Evolutionary conservation across 2,329 filamentous ascomycete genomes (phyloP), one percentile per base, ranked within the genome.

Genomic region (Trichoderma pleuroti): DNA sequence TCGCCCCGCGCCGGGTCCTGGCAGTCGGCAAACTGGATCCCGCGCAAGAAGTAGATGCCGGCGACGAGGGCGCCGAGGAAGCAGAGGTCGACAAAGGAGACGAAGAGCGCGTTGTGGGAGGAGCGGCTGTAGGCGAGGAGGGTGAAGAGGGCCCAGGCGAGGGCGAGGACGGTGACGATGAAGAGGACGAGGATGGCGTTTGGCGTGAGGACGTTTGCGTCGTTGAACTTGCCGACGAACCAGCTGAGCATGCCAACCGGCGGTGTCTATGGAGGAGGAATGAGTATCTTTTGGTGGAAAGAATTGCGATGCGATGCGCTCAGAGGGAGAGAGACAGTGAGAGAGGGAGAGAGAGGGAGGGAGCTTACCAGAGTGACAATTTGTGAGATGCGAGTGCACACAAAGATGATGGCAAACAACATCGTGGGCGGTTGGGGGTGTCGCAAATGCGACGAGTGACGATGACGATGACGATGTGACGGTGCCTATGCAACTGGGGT

Each of bases 51-150:
- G 80, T 87, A 90, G 70, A 90, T 87, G 74, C 79, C 87, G 49
- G 86, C 89, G 76, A 91, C 90, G 76, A 91, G 84, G 71, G 88
- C 87, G 74, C 88, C 89, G 72, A 90, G 82, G 76, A 92, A 89
- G 76, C 80, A 81, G 14, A 90, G 80, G 79, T 91, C 89, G 78
- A 91, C 75, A 72, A 90, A 74, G 68, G 84, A 82, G 72, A 91
- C 86, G 80, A 90, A 90, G 72, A 82, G 81, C n/a, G 88, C 85
- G 81, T 91, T 90, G 75, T 82, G 79, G 60, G 83, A 85, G 34
- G 86, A 87, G 71, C 88, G 88, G 83, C 89, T 87, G 84, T 91
- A 91, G 78, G 82, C 85, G 84, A 91, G 90, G 72, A 92, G 84
- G 9, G 89, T 91, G 78, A 86, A 86, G 80, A 91, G 80, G 73